Evolutionary conservation across 2,329 filamentous ascomycete genomes (phyloP), one percentile per base, ranked within the genome.

Genomic region (Venturia nashicola): DNA sequence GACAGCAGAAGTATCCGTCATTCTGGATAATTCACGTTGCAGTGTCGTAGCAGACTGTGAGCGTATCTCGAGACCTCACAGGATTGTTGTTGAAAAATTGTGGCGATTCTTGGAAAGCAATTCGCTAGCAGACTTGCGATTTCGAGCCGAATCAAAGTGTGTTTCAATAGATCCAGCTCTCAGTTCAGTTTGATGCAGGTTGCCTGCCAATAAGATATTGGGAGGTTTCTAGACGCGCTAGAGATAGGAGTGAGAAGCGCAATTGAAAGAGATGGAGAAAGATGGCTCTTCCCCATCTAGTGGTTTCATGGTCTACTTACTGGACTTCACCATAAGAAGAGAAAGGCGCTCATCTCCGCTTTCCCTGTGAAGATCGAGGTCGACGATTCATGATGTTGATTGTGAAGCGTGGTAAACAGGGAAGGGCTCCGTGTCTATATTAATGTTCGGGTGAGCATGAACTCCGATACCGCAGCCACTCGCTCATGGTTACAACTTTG

Each of bases 1-100:
- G 12, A 73, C 62, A 27, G 65, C 42, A 44, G 44, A 46, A 4
- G 8, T 8, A 3, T 46, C n/a, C n/a, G n/a, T n/a, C 44, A 46
- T 46, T 11, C 23, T 46, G 8, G 44, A n/a, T 4, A n/a, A n/a
- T 44, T n/a, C 16, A 1, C 12, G 36, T 6, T 16, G 40, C 40
- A 14, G 12, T 42, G 16, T 2, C 14, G 40, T 12, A 16, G 12
- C 11, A 16, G 40, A 42, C 14, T 42, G 40, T 9, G 1, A 12
- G 40, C 14, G 11, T 42, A 12, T 42, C 3, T 11, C 18, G 18
- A 46, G n/a, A n/a, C 11, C n/a, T 46, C n/a, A 11, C 6, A 20
- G n/a, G 3, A 11, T 20, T 46, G n/a, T 2, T 11, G 5, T n/a
- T n/a, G 16, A 16, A 44, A 16, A n/a, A 44, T 18, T 16, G 7